These are phyloP conservation scores for Schoenoplectus triqueter DNA, from an alignment of 202 grass and related monocot species.

Conservation along the genomic window DNA sequence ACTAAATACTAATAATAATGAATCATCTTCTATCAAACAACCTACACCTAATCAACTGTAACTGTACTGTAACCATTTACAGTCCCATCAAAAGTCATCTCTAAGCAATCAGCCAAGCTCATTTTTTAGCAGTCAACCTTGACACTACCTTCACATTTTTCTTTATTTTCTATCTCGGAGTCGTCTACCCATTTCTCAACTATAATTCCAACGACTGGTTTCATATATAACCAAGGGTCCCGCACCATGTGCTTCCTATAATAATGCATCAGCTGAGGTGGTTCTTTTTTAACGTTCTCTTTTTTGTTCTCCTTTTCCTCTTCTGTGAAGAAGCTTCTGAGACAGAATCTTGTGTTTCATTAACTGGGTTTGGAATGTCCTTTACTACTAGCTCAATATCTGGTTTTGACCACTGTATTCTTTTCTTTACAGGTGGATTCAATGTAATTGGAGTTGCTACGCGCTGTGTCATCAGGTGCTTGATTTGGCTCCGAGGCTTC, in stretches of 20 bases:
- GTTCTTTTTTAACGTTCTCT: conserved; percentile 5
- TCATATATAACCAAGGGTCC: conserved; percentile 33
- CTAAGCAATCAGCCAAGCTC: conserved; percentile 38
- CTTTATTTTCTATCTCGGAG: neutral
- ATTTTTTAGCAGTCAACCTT: conserved; percentile 24
- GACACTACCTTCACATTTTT: conserved; percentile 22
- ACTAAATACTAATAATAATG: conserved; percentile 7
- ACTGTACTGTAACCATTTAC: neutral
- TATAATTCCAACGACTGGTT: conserved; percentile 31
- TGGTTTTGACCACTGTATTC: conserved; percentile 15
- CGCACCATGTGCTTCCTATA: conserved; percentile 24
- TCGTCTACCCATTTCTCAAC: conserved; percentile 10
- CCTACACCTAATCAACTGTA: neutral
- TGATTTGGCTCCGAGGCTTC: neutral
- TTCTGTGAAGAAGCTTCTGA: neutral
- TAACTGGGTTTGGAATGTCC: neutral
- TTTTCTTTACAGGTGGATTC: conserved; percentile 8
- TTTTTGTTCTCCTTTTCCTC: conserved; percentile 18
- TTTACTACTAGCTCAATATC: conserved; percentile 35
- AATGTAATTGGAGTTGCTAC: conserved; percentile 1
- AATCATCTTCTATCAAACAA: neutral
- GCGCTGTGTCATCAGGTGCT: neutral
- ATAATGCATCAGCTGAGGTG: neutral
- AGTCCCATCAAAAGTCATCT: conserved; percentile 26
- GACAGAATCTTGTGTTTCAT: neutral